Conservation (phyloP, 2,329 filamentous ascomycete genomes). For the Colletotrichum chlorophyti region DNA sequence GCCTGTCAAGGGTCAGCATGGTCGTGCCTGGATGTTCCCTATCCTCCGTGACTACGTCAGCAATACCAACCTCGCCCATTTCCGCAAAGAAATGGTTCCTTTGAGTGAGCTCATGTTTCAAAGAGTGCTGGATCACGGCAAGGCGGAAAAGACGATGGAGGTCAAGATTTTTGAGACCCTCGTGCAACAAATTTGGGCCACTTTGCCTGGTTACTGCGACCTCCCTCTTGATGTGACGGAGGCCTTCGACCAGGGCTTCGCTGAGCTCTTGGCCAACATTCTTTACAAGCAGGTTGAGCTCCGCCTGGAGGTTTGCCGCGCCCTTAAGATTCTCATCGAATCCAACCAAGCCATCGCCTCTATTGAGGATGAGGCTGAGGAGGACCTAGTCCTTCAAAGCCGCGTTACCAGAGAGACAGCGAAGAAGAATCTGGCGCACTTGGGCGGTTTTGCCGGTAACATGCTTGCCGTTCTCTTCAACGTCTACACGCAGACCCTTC, state of each 20-base stretch:
- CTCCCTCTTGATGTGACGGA: constrained; percentile 79
- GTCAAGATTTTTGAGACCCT: constrained; percentile 98
- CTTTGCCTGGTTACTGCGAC: constrained; percentile 93
- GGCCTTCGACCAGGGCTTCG: constrained; percentile 86
- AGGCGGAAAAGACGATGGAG: constrained; percentile 89
- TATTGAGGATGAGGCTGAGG: constrained; percentile 70
- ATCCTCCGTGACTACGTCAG: constrained; percentile 87
- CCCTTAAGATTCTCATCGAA: constrained; percentile 85
- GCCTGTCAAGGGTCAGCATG: constrained; percentile 78
- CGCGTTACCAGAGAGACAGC: constrained; percentile 79
- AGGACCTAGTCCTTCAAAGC: constrained; percentile 78
- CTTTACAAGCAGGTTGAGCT: constrained; percentile 92
- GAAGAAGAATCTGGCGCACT: constrained; percentile 79
- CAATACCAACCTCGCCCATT: constrained; percentile 87
- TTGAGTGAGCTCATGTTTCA: constrained; percentile 92
- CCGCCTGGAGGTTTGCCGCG: constrained; percentile 85
- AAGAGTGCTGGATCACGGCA: constrained; percentile 81
- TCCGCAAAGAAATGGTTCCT: constrained; percentile 84
- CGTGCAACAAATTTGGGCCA: constrained; percentile 94
- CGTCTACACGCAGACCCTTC: constrained; percentile 95
- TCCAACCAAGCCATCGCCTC: constrained; percentile 84
- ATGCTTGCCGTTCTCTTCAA: constrained; percentile 98
- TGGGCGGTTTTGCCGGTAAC: constrained; percentile 82
- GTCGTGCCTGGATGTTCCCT: constrained; percentile 93
- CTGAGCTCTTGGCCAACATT: constrained; percentile 88